Conservation (phyloP, 176 grass and related monocot genomes). For the Microstegium vimineum region DNA sequence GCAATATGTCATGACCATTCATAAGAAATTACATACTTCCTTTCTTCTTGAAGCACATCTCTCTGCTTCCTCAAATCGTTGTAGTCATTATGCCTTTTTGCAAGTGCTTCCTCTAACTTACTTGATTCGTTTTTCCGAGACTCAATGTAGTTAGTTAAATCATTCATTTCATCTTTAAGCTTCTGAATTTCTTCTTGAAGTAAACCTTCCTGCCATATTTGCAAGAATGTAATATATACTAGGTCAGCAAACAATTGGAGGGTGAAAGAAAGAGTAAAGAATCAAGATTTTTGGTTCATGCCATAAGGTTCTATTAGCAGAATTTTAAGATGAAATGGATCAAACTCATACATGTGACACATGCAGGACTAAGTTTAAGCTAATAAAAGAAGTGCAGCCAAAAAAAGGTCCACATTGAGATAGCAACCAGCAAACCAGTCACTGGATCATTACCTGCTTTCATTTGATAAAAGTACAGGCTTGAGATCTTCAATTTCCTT, state of each 20-base stretch:
- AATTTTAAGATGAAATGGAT: slow-evolving; percentile 3
- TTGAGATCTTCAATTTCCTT: slow-evolving; percentile 96
- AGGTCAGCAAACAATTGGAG: not conserved
- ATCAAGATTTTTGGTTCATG: not conserved
- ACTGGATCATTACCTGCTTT: slow-evolving; percentile 64
- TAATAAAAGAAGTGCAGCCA: not conserved
- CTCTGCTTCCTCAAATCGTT: slow-evolving; percentile 63
- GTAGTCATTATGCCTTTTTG: slow-evolving; percentile 58
- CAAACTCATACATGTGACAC: slow-evolving; percentile 16
- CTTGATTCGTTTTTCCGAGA: slow-evolving; percentile 62
- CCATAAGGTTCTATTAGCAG: not conserved
- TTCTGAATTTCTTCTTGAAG: slow-evolving; percentile 96
- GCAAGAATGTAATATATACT: slow-evolving; percentile 14
- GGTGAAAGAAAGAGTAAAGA: not conserved
- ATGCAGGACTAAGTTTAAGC: not conserved
- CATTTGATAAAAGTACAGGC: slow-evolving; percentile 82
- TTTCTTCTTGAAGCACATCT: slow-evolving; percentile 84
- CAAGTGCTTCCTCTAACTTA: slow-evolving; percentile 50
- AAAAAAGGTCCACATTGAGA: slow-evolving; percentile 12
- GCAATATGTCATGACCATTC: not conserved
- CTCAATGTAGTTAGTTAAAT: slow-evolving; percentile 56
- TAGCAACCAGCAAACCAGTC: slow-evolving; percentile 15
- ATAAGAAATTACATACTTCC: slow-evolving; percentile 65
- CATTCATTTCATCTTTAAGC: slow-evolving; percentile 67
- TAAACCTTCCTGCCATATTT: slow-evolving; percentile 61